These are phyloP conservation scores for Didymella pinodella DNA, from an alignment of 2,329 filamentous ascomycete genomes.

Conservation along the genomic window DNA sequence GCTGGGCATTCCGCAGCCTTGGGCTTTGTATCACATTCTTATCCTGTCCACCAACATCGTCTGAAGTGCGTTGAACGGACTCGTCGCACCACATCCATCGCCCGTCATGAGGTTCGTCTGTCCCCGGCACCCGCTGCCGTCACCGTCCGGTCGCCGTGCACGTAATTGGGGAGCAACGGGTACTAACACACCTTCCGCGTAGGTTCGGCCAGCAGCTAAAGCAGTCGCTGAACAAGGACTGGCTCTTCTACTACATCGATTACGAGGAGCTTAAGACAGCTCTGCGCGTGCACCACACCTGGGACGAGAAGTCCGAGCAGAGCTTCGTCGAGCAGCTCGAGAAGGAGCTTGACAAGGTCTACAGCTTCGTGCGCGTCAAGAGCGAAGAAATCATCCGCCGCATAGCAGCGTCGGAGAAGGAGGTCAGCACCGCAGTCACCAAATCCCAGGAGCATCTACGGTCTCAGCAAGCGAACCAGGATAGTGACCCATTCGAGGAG, in stretches of 20 bases:
- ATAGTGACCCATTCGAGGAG: constrained; percentile 74
- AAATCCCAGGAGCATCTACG: constrained; percentile 50
- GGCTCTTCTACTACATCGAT: constrained; percentile 97
- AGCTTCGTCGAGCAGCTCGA: constrained; percentile 88
- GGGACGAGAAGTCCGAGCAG: constrained; percentile 92
- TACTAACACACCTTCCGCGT: constrained; percentile 35
- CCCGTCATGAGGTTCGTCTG: constrained; percentile 40
- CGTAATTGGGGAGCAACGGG: constrained; percentile 31
- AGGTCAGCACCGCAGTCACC: constrained; percentile 86
- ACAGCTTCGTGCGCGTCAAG: constrained; percentile 97
- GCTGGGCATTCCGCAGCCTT: constrained; percentile 15
- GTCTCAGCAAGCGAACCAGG: constrained; percentile 29
- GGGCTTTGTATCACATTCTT: constrained; percentile 20
- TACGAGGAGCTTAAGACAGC: constrained; percentile 92
- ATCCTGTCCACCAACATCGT: constrained; percentile 13
- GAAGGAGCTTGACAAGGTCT: constrained; percentile 94
- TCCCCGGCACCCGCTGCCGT: constrained; percentile 16
- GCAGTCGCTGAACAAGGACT: constrained; percentile 94
- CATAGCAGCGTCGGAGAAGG: constrained; percentile 85
- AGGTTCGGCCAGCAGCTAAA: constrained; percentile 97
- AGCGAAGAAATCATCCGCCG: constrained; percentile 92
- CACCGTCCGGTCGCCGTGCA: constrained; percentile 27
- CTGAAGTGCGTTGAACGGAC: constrained; percentile 16
- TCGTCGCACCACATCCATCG: constrained; percentile 16
- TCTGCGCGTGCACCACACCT: constrained; percentile 78